Conservation (phyloP, 345 rosid genomes). For the Eucalyptus regnans region DNA sequence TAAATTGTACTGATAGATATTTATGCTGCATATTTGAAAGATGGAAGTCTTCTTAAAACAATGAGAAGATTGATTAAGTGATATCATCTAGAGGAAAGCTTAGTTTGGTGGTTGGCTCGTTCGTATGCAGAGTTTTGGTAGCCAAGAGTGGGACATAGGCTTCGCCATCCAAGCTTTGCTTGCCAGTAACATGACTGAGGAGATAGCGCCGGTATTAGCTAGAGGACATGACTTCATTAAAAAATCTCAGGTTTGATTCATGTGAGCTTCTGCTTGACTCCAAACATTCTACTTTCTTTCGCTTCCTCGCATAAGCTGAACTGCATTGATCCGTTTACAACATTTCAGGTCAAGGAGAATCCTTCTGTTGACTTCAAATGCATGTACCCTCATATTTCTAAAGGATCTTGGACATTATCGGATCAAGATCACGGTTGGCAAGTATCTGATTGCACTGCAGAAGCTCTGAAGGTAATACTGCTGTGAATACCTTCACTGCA, state of each 20-base stretch:
- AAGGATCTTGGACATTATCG: conserved; percentile 38
- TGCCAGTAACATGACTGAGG: conserved; percentile 17
- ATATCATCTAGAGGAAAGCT: background rate
- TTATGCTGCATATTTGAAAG: background rate
- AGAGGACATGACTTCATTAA: conserved; percentile 25
- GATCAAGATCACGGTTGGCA: conserved; percentile 40
- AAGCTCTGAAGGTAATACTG: conserved; percentile 16
- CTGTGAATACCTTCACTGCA: background rate
- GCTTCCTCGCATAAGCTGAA: background rate
- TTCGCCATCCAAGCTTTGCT: conserved; percentile 29
- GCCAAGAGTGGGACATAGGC: conserved; percentile 57
- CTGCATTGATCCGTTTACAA: background rate
- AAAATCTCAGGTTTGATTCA: conserved; percentile 27
- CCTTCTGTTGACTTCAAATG: conserved; percentile 22
- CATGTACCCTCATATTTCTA: conserved; percentile 23
- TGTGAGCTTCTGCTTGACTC: background rate
- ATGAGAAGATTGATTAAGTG: background rate
- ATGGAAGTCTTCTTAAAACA: background rate
- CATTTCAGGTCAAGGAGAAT: conserved; percentile 15
- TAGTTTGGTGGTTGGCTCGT: background rate
- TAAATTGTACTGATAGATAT: background rate
- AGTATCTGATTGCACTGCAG: conserved; percentile 34
- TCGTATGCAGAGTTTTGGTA: conserved; percentile 33
- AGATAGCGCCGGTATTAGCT: conserved; percentile 8
- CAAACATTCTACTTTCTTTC: background rate